A percentile compares a stretch with the other conserved stretches of the same genome.
These are phyloP conservation scores for Marchantia paleacea DNA, from an alignment of 225 moss, liverwort and hornwort species.

Conservation along the genomic window DNA sequence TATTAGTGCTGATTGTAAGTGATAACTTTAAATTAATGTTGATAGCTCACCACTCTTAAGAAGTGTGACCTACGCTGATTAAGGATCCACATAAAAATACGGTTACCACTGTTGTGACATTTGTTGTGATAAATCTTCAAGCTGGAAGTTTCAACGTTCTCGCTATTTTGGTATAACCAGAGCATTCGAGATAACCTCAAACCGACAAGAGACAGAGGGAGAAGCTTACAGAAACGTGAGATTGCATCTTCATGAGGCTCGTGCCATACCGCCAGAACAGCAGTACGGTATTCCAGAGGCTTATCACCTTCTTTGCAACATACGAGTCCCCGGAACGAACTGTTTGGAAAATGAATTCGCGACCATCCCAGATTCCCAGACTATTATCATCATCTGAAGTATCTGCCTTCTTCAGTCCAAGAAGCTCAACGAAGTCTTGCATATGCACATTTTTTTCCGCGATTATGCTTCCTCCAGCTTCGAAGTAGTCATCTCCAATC, in stretches of 20 bases:
- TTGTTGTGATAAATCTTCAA: neutral
- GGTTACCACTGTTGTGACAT: neutral
- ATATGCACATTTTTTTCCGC: slow-evolving; percentile 62
- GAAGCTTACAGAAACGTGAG: slow-evolving; percentile 60
- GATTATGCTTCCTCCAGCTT: slow-evolving; percentile 76
- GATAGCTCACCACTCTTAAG: too few relatives aligned
- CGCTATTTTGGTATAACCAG: neutral
- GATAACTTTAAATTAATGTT: too few relatives aligned
- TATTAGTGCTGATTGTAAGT: too few relatives aligned
- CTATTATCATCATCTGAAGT: slow-evolving; percentile 47
- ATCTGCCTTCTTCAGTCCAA: slow-evolving; percentile 53
- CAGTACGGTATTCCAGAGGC: slow-evolving; percentile 62
- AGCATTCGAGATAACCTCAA: neutral
- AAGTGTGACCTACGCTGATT: too few relatives aligned
- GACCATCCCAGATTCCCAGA: slow-evolving; percentile 91
- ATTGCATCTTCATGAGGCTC: slow-evolving; percentile 77
- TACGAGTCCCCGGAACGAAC: slow-evolving; percentile 52
- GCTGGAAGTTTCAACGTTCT: neutral
- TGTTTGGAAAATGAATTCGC: slow-evolving; percentile 67
- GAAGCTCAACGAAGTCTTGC: slow-evolving; percentile 51
- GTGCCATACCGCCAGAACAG: slow-evolving; percentile 85
- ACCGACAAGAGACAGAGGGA: neutral
- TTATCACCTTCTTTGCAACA: slow-evolving; percentile 59
- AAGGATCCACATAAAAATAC: too few relatives aligned
- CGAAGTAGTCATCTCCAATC: slow-evolving; percentile 73